Evolutionary conservation across 768 basidiomycete genomes (phyloP), one percentile per base, ranked within the genome.

Genomic region (Xerocomellus dryophilus): DNA sequence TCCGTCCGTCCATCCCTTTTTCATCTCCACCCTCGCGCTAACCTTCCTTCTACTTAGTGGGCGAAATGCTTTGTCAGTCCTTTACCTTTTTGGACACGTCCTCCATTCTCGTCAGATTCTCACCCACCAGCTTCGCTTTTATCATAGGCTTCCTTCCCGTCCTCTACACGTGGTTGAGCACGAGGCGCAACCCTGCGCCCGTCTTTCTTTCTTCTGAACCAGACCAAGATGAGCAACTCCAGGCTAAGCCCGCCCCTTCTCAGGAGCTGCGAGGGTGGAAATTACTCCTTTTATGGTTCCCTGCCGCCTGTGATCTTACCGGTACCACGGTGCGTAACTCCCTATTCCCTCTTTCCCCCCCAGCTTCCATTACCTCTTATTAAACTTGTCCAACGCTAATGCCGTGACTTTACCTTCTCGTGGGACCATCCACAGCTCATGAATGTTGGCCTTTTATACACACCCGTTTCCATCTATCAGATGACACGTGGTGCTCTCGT

Each of bases 381-480:
- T 32, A 39, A 50, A 34, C 21, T 54, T 29, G 27, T 43, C 38
- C 46, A 53, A 51, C 44, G 46, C 66, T 65, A 43, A 71, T 61
- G 49, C 48, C 57, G 34, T 51, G 45, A 43, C 51, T 51, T 44
- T 49, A 5, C 25, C 48, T 61, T 57, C 46, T 45, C 42, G 43
- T 52, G 56, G 50, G 47, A 53, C 47, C 29, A 43, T 61, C 39
- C 58, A 61, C 67, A 78, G 74, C 74, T 97, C 60, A 98, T 98
- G 97, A 97, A 97, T 67, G 78, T 96, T 60, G 97, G 97, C 50
- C 80, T 99, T 43, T 81, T 99, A 35, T 93, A 95, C 71, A 95
- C 94, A 2, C 96, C 96, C 27, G 97, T 99, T 50, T 94, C 91
- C 40, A 93, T 98, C 62, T 98, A 92, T 76, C 96, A 97, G 72